These are phyloP conservation scores for Aspergillus diversus DNA, from an alignment of 495 filamentous ascomycete genomes.

Conservation along the genomic window DNA sequence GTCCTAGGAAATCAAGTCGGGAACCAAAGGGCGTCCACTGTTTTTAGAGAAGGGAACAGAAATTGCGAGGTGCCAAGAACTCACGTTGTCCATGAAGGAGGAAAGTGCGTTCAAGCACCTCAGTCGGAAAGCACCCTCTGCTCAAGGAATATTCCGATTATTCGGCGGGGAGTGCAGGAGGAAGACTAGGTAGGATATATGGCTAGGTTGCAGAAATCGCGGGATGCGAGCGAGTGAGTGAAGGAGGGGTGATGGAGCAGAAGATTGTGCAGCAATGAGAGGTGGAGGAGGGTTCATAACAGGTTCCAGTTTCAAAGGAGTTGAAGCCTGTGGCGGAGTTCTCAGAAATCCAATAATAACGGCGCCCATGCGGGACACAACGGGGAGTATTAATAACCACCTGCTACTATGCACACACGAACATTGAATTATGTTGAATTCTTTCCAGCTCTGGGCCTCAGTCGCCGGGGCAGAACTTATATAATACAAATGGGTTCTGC, in stretches of 20 bases:
- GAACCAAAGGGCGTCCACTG: not conserved
- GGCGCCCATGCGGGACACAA: conserved; percentile 24
- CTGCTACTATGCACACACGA: not conserved
- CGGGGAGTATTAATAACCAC: conserved; percentile 17
- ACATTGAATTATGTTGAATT: not conserved
- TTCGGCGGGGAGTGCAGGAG: conserved; percentile 10
- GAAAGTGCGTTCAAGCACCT: conserved; percentile 38
- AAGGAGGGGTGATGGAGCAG: conserved; percentile 15
- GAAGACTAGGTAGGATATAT: conserved; percentile 7
- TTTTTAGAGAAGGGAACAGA: conserved; percentile 28
- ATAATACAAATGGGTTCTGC: too few species aligned
- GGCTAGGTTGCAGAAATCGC: conserved; percentile 11
- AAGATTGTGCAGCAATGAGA: conserved; percentile 20
- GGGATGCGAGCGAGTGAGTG: conserved; percentile 4
- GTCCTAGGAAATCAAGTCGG: not conserved
- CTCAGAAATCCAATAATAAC: conserved; percentile 30
- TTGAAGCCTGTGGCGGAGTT: conserved; percentile 37
- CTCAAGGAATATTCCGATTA: conserved; percentile 6
- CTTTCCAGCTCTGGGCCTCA: too few species aligned
- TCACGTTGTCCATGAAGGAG: conserved; percentile 54
- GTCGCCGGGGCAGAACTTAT: too few species aligned
- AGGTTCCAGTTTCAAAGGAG: conserved; percentile 26
- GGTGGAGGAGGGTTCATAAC: conserved; percentile 6
- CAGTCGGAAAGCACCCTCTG: conserved; percentile 32
- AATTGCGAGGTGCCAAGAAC: conserved; percentile 30